Percentiles rank a stretch among this genome's conserved stretches.
Conservation (phyloP, 352 stramenopile species). For the Phytophthora ohioensis region DNA sequence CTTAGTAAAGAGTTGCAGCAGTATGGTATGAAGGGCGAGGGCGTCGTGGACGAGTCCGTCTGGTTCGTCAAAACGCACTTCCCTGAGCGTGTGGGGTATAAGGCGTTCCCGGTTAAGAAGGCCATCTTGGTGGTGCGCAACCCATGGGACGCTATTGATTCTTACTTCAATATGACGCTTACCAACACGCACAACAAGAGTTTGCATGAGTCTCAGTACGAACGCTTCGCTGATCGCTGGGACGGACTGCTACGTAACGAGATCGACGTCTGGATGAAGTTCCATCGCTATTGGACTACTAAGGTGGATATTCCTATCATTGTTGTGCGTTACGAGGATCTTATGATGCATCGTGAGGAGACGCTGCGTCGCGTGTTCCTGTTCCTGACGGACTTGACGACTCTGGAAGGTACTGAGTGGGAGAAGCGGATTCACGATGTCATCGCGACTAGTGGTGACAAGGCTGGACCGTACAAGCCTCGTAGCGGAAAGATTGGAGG, state of each 20-base stretch:
- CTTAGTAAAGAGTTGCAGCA: constrained; percentile 91
- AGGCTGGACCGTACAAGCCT: constrained; percentile 82
- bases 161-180: constrained; percentile 99
- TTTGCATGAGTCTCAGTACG: constrained; percentile 87
- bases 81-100: constrained; percentile 95
- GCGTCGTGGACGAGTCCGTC: constrained; percentile 95
- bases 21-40: constrained; percentile 93
- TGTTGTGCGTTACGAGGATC: constrained; percentile 93
- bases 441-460: constrained; percentile 62
- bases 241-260: constrained; percentile 92
- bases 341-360: constrained; percentile 83
- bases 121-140: constrained; percentile 94
- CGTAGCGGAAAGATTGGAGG: constrained; percentile 87
- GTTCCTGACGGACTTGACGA: constrained; percentile 71
- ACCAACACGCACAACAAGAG: constrained; percentile 95
- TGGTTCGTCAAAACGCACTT: constrained; percentile 99
- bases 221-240: constrained; percentile 89
- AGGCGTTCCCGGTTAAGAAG: constrained; percentile 77
- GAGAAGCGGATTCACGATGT: constrained; percentile 72
- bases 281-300: constrained; percentile 91
- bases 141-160: constrained; percentile 99
- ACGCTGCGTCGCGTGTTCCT: constrained; percentile 84
- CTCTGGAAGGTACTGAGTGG: constrained; percentile 82
- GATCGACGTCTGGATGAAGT: constrained; percentile 93
- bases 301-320: constrained; percentile 92